Percentiles rank a stretch among this genome's conserved stretches.
Evolutionary conservation across 257 asterid species (phyloP).

Genomic region (Solanum stenotomum): DNA sequence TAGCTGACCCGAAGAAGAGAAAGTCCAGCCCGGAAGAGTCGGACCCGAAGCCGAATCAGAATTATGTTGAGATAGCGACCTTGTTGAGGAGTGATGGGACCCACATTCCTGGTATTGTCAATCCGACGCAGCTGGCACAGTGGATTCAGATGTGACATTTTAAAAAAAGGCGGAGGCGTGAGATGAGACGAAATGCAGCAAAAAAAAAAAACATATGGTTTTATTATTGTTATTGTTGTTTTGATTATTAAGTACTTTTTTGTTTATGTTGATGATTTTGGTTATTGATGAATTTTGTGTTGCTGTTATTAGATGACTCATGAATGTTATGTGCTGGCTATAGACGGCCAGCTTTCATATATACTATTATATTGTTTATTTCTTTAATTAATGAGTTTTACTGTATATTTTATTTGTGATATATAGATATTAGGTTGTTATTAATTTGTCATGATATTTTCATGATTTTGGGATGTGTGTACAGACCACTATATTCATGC

Average conservation of each 20-base stretch:
- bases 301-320: not conserved
- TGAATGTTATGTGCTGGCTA: not conserved
- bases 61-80: slow-evolving; percentile 56
- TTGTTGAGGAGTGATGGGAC: slow-evolving; percentile 44
- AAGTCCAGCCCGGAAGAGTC: not conserved
- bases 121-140: slow-evolving; percentile 56
- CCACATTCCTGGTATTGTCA: slow-evolving; percentile 61
- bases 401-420: not conserved
- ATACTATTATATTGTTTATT: not conserved
- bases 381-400: not conserved
- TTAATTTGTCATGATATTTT: not conserved
- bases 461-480: not conserved
- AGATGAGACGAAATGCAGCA: not conserved
- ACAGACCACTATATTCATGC: not conserved
- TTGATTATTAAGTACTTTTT: not conserved
- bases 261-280: not conserved
- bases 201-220: not conserved
- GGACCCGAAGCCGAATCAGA: slow-evolving; percentile 13
- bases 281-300: not conserved
- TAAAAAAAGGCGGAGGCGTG: not conserved
- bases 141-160: slow-evolving; percentile 56
- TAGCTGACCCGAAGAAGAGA: slow-evolving; percentile 23
- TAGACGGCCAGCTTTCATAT: not conserved
- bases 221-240: not conserved
- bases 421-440: not conserved